phyloP scores from a whole-genome alignment of 164 flowering plant genomes.

The Amborella trichopoda region DNA sequence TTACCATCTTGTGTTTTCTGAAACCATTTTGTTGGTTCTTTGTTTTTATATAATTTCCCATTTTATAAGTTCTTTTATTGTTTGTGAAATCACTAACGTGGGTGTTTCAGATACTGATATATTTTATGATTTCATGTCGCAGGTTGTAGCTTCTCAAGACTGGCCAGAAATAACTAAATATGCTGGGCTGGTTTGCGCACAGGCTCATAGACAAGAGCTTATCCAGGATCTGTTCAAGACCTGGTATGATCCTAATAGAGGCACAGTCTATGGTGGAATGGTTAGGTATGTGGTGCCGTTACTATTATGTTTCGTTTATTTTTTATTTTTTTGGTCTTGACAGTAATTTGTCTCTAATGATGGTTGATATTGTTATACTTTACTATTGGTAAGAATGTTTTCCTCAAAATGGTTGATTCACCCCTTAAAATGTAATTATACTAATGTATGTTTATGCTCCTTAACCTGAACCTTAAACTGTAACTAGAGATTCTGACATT shows the following conservation, averaged over 20 bases:
- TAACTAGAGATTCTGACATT: too few species aligned
- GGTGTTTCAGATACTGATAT: not conserved
- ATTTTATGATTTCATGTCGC: not conserved
- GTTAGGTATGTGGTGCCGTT: conserved; percentile 7
- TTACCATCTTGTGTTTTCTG: too few species aligned
- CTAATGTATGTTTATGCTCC: not conserved
- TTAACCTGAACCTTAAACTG: not conserved
- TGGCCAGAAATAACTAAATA: conserved; percentile 18
- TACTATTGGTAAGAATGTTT: too few species aligned
- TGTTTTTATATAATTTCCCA: too few species aligned
- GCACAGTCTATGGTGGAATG: conserved; percentile 20
- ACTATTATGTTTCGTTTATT: not conserved
- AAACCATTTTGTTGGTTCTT: too few species aligned
- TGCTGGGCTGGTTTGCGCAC: conserved; percentile 21
- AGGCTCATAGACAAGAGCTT: conserved; percentile 23
- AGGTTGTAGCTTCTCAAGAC: conserved; percentile 24
- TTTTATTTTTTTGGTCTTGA: not conserved
- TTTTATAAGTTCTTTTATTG: too few species aligned
- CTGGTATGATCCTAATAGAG: conserved; percentile 18
- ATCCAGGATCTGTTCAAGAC: conserved; percentile 22
- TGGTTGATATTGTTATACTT: too few species aligned
- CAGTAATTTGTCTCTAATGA: too few species aligned
- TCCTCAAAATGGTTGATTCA: too few species aligned
- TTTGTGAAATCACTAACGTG: too few species aligned
- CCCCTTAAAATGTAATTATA: not conserved